Evolutionary conservation across 495 filamentous ascomycete genomes (phyloP).

Genomic region (Aspergillus baeticus): DNA sequence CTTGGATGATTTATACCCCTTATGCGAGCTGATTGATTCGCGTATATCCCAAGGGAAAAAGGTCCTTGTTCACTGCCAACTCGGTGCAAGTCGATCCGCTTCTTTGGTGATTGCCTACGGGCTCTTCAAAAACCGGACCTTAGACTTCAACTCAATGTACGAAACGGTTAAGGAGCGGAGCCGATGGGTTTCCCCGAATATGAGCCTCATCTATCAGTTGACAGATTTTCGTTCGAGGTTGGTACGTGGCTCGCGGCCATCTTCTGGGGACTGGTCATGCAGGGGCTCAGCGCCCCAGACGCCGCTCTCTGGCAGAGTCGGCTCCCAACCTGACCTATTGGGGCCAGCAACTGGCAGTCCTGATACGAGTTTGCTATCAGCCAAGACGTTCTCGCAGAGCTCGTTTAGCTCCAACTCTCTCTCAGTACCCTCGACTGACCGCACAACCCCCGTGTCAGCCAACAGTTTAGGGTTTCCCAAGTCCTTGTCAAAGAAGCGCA

Average conservation of each 20-base stretch:
- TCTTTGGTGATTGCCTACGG: slow-evolving; percentile 96
- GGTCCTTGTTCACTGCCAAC: slow-evolving; percentile 91
- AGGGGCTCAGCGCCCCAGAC: slow-evolving; percentile 37
- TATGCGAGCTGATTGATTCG: slow-evolving; percentile 87
- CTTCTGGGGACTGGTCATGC: slow-evolving; percentile 38
- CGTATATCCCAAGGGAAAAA: slow-evolving; percentile 76
- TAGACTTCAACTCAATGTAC: slow-evolving; percentile 93
- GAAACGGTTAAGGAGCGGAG: slow-evolving; percentile 85
- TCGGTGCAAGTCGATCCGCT: slow-evolving; percentile 94
- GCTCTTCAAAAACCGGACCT: slow-evolving; percentile 81
- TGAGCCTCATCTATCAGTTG: slow-evolving; percentile 96
- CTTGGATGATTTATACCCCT: slow-evolving; percentile 72
- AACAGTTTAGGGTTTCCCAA: slow-evolving; percentile 26
- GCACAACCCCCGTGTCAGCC: slow-evolving; percentile 30
- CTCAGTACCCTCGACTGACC: slow-evolving; percentile 27
- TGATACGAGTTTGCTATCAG: slow-evolving; percentile 20
- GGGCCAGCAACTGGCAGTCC: slow-evolving; percentile 5
- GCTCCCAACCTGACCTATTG: slow-evolving; percentile 7
- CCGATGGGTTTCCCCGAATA: slow-evolving; percentile 96
- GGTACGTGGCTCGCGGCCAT: slow-evolving; percentile 41
- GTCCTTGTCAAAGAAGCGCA: slow-evolving; percentile 36
- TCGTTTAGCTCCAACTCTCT: slow-evolving; percentile 28
- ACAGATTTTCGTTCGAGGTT: slow-evolving; percentile 70
- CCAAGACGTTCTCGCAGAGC: slow-evolving; percentile 25
- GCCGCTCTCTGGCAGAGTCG: slow-evolving; percentile 20